Percentiles rank a stretch among this genome's conserved stretches.
These are phyloP conservation scores for Jackrogersella minutella DNA, from an alignment of 495 filamentous ascomycete species.

Conservation along the genomic window DNA sequence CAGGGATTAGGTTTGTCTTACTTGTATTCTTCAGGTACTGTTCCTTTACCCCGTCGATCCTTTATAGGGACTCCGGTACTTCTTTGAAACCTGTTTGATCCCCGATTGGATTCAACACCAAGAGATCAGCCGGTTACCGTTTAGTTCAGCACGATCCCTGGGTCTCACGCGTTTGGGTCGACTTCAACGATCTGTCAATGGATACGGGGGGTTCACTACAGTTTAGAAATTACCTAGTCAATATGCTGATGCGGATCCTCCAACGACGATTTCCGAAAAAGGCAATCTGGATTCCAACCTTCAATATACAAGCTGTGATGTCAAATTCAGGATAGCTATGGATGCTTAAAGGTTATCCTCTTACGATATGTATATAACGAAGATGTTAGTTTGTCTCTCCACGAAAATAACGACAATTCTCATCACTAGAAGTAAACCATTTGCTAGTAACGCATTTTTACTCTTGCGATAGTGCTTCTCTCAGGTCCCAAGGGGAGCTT, in stretches of 20 bases:
- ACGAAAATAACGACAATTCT: constrained; percentile 3
- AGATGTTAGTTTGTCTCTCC: not conserved
- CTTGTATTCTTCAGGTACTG: constrained; percentile 12
- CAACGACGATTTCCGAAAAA: constrained; percentile 15
- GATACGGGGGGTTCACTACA: not conserved
- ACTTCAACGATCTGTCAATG: constrained; percentile 2
- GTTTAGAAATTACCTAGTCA: not conserved
- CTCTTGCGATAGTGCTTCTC: not conserved
- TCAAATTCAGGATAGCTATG: not conserved
- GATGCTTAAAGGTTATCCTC: not conserved
- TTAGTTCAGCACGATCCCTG: constrained; percentile 3
- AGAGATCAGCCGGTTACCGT: not conserved
- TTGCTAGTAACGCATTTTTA: not conserved
- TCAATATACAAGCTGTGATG: constrained; percentile 7
- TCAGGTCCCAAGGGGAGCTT: not conserved
- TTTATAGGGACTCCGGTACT: not conserved
- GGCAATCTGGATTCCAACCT: constrained; percentile 32
- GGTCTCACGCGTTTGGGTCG: not conserved
- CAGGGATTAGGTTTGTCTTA: no score
- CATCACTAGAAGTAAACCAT: constrained; percentile 9
- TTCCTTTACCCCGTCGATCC: no score
- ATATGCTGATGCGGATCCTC: constrained; percentile 11
- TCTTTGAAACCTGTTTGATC: constrained; percentile 12
- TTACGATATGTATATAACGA: constrained; percentile 23
- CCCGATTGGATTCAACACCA: not conserved